These are phyloP conservation scores for Lactarius pseudohatsudake DNA, from an alignment of 768 basidiomycete genomes.

Conservation along the genomic window DNA sequence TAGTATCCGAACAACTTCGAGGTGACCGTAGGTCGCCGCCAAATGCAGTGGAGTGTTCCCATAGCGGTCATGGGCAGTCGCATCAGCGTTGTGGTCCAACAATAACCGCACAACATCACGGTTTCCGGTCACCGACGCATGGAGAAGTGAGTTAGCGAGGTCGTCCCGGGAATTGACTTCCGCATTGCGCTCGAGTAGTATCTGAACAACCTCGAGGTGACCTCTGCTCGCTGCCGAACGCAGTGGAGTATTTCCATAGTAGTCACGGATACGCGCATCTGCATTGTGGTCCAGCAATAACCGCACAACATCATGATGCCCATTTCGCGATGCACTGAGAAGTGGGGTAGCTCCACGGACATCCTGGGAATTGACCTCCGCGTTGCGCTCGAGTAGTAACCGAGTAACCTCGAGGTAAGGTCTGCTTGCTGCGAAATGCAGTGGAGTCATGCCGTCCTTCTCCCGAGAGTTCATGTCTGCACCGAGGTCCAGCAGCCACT, in stretches of 20 bases:
- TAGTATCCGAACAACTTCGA: not conserved
- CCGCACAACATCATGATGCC: not conserved
- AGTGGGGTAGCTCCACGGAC: not conserved
- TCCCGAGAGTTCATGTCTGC: not conserved
- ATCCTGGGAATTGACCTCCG: not conserved
- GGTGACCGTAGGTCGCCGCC: not conserved
- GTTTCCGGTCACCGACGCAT: too few relatives aligned
- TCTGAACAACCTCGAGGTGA: too few relatives aligned
- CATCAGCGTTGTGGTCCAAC: not conserved
- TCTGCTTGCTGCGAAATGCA: not conserved
- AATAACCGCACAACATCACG: not conserved
- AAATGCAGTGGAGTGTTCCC: not conserved
- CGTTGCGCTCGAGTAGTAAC: not conserved
- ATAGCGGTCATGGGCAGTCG: not conserved
- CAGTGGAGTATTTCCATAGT: too few relatives aligned
- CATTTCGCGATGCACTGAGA: not conserved
- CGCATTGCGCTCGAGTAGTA: too few relatives aligned
- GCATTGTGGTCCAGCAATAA: too few relatives aligned
- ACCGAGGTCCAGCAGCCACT: not conserved
- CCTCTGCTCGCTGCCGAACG: too few relatives aligned
- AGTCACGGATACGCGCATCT: too few relatives aligned
- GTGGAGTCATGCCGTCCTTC: not conserved
- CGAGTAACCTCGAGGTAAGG: not conserved
- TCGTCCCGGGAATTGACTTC: too few relatives aligned
- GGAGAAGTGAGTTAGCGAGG: too few relatives aligned